Conservation (phyloP, 2,329 filamentous ascomycete genomes). For the Pezicula carpinea region DNA sequence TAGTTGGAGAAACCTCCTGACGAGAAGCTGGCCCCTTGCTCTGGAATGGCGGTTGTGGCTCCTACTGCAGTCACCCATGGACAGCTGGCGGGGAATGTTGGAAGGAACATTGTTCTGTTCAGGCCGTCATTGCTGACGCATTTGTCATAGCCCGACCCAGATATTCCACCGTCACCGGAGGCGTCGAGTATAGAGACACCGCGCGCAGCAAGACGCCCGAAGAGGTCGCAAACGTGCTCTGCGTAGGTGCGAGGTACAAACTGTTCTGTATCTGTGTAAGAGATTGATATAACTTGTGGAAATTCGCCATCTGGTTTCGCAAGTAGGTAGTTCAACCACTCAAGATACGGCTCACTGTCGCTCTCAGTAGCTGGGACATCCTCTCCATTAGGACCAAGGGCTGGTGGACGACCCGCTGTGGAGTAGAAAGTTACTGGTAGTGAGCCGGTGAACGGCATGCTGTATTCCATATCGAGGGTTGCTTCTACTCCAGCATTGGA, state of each 20-base stretch:
- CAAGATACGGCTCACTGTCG: conserved; percentile 62
- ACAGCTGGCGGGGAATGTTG: conserved; percentile 60
- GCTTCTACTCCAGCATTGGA: conserved; percentile 39
- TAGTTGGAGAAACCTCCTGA: conserved; percentile 26
- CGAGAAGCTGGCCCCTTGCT: conserved; percentile 40
- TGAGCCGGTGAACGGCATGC: conserved; percentile 46
- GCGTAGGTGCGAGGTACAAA: conserved; percentile 56
- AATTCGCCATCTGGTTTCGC: conserved; percentile 41
- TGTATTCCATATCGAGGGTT: conserved; percentile 52
- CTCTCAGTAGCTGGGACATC: conserved; percentile 30
- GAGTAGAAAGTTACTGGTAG: conserved; percentile 49
- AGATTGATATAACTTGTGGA: conserved; percentile 59
- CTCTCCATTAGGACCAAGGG: conserved; percentile 31
- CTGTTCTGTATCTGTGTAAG: conserved; percentile 64
- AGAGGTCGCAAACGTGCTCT: conserved; percentile 53
- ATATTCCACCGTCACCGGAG: conserved; percentile 46
- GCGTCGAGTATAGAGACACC: conserved; percentile 58
- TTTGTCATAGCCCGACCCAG: conserved; percentile 29
- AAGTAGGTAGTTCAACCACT: conserved; percentile 53
- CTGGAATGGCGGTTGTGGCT: conserved; percentile 47
- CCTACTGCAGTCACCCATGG: conserved; percentile 64
- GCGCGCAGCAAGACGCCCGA: conserved; percentile 57
- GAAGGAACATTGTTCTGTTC: conserved; percentile 47
- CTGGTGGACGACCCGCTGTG: conserved; percentile 48
- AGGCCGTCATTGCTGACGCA: conserved; percentile 56